These are phyloP conservation scores for Candida jianshihensis DNA, from an alignment of 805 yeast species.

Conservation along the genomic window DNA sequence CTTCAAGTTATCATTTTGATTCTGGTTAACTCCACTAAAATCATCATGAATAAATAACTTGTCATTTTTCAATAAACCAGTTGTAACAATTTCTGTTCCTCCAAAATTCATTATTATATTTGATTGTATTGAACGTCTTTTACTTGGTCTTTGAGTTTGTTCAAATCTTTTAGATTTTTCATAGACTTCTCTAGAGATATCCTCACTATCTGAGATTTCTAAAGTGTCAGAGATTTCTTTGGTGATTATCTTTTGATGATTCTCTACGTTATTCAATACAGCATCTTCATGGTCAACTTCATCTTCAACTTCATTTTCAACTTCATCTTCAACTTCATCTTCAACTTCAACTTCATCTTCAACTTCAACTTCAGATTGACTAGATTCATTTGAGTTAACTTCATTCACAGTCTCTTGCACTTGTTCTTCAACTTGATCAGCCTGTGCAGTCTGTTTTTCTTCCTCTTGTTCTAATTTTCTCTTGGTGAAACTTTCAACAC, in stretches of 20 bases:
- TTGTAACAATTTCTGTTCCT: conserved; percentile 14
- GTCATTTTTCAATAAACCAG: conserved; percentile 14
- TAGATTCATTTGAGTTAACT: not conserved
- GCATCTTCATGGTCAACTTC: conserved; percentile 1
- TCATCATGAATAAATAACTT: conserved; percentile 14
- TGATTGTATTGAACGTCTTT: not conserved
- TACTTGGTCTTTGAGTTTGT: not conserved
- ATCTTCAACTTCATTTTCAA: conserved; percentile 5
- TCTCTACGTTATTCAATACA: conserved; percentile 1
- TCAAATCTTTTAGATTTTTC: too few relatives aligned
- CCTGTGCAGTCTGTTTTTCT: not conserved
- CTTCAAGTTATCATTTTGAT: not conserved
- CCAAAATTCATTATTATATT: conserved; percentile 14
- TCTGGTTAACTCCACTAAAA: conserved; percentile 1
- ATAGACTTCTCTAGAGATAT: too few relatives aligned
- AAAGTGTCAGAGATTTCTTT: not conserved
- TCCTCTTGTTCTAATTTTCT: conserved; percentile 1
- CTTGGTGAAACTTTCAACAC: not conserved
- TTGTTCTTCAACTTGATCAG: not conserved
- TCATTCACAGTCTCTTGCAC: too few relatives aligned
- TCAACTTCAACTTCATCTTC: not conserved
- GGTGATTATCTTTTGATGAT: not conserved
- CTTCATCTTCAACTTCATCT: conserved; percentile 2
- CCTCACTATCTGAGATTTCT: not conserved
- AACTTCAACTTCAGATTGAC: not conserved